Evolutionary conservation across 331 rosid species (phyloP), one percentile per base, ranked within the genome.

Genomic region (Saraca asoca): DNA sequence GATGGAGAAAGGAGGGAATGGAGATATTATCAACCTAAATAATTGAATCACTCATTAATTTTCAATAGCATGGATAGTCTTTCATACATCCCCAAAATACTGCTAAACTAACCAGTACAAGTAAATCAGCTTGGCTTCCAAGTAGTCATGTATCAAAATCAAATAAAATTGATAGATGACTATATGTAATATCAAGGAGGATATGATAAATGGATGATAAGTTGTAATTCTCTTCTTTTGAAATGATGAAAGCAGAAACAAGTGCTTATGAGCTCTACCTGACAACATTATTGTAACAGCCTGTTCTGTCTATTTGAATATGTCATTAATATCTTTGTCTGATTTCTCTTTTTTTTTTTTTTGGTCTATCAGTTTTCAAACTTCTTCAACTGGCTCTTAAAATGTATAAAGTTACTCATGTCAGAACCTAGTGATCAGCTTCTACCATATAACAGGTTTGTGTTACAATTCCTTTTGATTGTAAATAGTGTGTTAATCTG

Each of bases 391-490:
- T 93, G 98, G 98, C 98, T 93, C 66, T 68, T 89, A 65, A 88
- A 85, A 82, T 89, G 94, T 80, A 89, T 90, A 78, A 89, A 84
- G 78, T 63, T 93, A 50, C 96, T 93, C 43, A 84, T 84, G 89
- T 84, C 95, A 37, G 98, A 89, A 78, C 98, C 96, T 24, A 89
- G 98, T 24, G 96, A 93, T 83, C 98, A 89, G 78, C 95, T 87
- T 84, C 86, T 77, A 64, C 90, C 89, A 35, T 85, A 84, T 78
- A 90, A 80, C 80, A 93, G 98, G 98, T 90, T 63, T 43, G 69
- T 56, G 61, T 77, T 60, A 56, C 33, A 73, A 31, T 75, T 73
- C 35, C 69, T 62, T 67, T 53, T 52, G 65, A 62, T 20, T 20
- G 43, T 41, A 59, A 60, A 39, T 43, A 29, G 49, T 78, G 50